Evolutionary conservation across 139 green algal species (phyloP), one percentile per base, ranked within the genome.

Genomic region (Coccomyxa sp.): DNA sequence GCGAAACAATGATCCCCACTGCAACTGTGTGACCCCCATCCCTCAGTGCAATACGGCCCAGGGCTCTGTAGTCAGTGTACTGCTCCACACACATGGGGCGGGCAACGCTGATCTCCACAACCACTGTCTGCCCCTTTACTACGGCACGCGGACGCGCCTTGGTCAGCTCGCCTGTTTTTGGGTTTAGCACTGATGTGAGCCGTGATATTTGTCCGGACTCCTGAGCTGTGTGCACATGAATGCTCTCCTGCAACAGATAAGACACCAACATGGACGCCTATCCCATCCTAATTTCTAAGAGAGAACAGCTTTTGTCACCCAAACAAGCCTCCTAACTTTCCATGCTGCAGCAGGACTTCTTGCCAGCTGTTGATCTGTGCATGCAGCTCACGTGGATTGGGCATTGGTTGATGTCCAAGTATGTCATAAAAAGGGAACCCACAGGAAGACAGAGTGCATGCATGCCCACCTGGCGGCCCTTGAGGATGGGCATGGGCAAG

Each of bases 21-120:
- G 95, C 96, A 15, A 99, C 58, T 15, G 96, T 98, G 0, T 85
- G 75, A 0, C 95, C 95, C 0, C 91, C 90, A 57, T 98, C 93
- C 13, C 96, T 80, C 78, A 98, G 79, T 18, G 93, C 93, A 28
- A 98, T 83, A 11, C 96, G 86, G 0, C 96, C 96, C 51, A 99
- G 87, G n/a, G 93, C 84, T 59, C 91, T 85, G 74, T 91, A 91
- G 45, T 95, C 88, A 9, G 81, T 58, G 82, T 96, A 98, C 51
- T 86, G 77, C 86, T 98, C 96, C 30, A 98, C 45, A 57, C 86
- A 92, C 80, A 98, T 67, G 0, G 87, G 83, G 11, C 93, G 85
- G 9, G 82, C 80, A 1, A 84, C 79, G 0, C 86, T 93, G 27
- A 77, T n/a, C 71, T 77, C 27, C 71, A 98, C 80, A 28, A 96